Evolutionary conservation across 2,329 filamentous ascomycete genomes (phyloP), one percentile per base, ranked within the genome.

Genomic region (Elsinoe perseae): DNA sequence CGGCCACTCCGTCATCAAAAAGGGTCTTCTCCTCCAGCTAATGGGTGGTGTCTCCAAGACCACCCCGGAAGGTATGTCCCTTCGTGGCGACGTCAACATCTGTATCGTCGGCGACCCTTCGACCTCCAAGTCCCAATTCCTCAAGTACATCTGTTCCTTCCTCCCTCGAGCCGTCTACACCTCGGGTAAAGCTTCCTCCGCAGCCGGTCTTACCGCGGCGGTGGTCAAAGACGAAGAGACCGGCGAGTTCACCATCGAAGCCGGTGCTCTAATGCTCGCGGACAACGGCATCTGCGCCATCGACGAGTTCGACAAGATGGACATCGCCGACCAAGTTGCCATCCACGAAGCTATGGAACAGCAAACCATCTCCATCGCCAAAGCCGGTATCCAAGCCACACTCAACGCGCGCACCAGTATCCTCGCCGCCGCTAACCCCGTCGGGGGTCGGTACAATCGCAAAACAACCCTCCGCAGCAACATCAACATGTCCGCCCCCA

Each of bases 311-410:
- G 93, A 98, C 81, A 98, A 98, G 77, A 98, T 98, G 93, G 93
- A 98, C 66, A 87, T 98, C 60, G 84, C 77, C 54, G 93, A 98
- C 70, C 93, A 98, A 74, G 93, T 98, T 56, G 93, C 93, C 62
- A 98, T 98, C 66, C 93, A 98, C 80, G 93, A 98, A 82, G 93
- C 93, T 58, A 98, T 98, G 93, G 93, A 98, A 81, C 93, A 98
- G 76, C 93, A 98, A 73, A 98, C 93, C 4, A 98, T 98, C 62
- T 96, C 90, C 7, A 98, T 98, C 66, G 92, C 93, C 59, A 98
- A 98, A 74, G 93, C 93, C 4, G 93, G 93, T 66, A 98, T 98
- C 58, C 93, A 98, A 70, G 95, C 93, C 3, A 98, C 93, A 0
- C 81, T 98, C 44, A 98, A 98, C 68, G 93, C 93, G 2, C 84